phyloP scores from a whole-genome alignment of 2,329 filamentous ascomycete species.

The Plectosphaerella sp. region DNA sequence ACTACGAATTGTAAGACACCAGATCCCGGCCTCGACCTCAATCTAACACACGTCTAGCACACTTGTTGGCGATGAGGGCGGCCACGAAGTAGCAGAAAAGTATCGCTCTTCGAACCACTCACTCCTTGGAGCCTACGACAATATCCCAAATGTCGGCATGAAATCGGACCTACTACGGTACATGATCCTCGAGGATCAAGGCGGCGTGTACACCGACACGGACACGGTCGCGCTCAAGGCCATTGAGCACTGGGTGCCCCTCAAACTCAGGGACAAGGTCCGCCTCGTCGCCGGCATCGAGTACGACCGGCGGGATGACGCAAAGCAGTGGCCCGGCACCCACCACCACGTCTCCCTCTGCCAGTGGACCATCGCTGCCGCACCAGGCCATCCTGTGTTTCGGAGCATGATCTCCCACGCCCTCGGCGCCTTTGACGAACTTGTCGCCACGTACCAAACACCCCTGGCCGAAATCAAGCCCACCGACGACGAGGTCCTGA shows the following conservation, averaged over 20 bases:
- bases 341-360: conserved; percentile 25
- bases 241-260: conserved; percentile 29
- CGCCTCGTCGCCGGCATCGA: conserved; percentile 24
- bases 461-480: conserved; percentile 9
- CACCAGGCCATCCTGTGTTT: conserved; percentile 25
- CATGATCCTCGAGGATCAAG: conserved; percentile 20
- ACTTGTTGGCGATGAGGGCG: conserved; percentile 18
- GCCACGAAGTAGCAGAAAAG: conserved; percentile 15
- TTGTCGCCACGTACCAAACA: conserved; percentile 2
- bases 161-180: conserved; percentile 24
- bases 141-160: conserved; percentile 20
- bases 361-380: conserved; percentile 29
- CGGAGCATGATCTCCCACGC: conserved; percentile 17
- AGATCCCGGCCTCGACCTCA: not conserved
- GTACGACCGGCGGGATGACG: conserved; percentile 21
- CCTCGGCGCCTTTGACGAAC: conserved; percentile 14
- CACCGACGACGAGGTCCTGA: conserved; percentile 22
- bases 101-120: conserved; percentile 10
- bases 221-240: conserved; percentile 53
- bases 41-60: conserved; percentile 8
- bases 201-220: conserved; percentile 52
- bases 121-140: conserved; percentile 15
- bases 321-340: conserved; percentile 18
- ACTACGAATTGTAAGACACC: conserved; percentile 9
- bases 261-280: conserved; percentile 11